Percentiles rank a stretch among this genome's conserved stretches.
Conservation (phyloP, 768 basidiomycete genomes). For the Suillus plorans region DNA sequence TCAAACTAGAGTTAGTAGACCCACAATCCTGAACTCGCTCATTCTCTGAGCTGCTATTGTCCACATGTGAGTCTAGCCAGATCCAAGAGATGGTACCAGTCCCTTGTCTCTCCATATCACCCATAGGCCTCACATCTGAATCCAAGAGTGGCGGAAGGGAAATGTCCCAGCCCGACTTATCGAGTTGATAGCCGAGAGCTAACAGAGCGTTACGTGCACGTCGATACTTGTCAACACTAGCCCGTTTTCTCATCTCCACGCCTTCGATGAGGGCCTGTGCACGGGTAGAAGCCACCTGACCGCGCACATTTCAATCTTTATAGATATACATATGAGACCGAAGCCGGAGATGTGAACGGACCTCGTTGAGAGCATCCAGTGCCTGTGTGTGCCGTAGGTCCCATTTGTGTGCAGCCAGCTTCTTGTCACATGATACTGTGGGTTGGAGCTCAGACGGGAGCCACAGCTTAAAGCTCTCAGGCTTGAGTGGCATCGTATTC, state of each 20-base stretch:
- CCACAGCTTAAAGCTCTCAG: neutral
- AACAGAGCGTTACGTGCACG: too few species aligned
- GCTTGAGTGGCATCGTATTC: neutral
- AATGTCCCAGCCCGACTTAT: too few species aligned
- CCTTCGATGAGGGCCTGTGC: slow-evolving; percentile 1
- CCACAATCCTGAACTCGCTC: too few species aligned
- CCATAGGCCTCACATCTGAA: too few species aligned
- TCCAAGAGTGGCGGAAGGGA: too few species aligned
- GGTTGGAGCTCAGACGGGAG: neutral
- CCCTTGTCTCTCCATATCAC: too few species aligned
- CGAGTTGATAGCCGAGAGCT: too few species aligned
- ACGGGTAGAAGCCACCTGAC: slow-evolving; percentile 11
- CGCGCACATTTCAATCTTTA: slow-evolving; percentile 16
- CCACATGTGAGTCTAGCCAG: too few species aligned
- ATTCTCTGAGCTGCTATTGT: too few species aligned
- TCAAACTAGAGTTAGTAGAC: too few species aligned
- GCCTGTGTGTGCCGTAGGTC: slow-evolving; percentile 14
- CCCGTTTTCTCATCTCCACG: slow-evolving; percentile 10
- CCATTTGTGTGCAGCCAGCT: neutral
- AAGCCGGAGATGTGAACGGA: slow-evolving; percentile 9
- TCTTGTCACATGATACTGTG: neutral
- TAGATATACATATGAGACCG: slow-evolving; percentile 9
- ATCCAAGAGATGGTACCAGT: too few species aligned
- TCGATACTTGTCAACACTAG: slow-evolving; percentile 2
- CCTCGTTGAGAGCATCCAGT: slow-evolving; percentile 8